These are phyloP conservation scores for Blastobotrys chiropterorum DNA, from an alignment of 805 yeast genomes.

Conservation along the genomic window DNA sequence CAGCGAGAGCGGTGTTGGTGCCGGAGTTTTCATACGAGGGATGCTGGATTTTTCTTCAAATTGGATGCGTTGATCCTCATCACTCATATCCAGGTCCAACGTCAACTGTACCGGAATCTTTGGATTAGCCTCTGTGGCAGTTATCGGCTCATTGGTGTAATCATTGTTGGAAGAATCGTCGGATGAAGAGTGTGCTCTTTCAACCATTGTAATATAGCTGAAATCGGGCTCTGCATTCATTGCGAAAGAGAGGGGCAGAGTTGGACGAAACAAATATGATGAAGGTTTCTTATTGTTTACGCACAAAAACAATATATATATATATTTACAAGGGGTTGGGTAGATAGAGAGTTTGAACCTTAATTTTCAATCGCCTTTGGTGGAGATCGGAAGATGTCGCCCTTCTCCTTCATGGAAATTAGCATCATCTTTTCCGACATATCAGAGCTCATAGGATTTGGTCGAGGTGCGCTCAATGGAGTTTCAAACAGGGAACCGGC, in stretches of 20 bases:
- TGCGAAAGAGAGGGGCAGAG: neutral
- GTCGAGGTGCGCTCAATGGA: slow-evolving; percentile 29
- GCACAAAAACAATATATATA: neutral
- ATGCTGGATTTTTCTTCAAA: neutral
- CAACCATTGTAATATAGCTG: neutral
- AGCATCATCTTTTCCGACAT: slow-evolving; percentile 21
- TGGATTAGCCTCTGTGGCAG: neutral
- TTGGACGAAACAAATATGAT: neutral
- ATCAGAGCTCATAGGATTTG: slow-evolving; percentile 27
- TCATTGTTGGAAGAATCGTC: neutral
- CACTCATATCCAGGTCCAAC: neutral
- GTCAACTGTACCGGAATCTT: neutral
- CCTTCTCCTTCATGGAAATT: slow-evolving; percentile 32
- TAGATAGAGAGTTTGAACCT: neutral
- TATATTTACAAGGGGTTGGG: neutral
- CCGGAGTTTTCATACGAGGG: too few species aligned
- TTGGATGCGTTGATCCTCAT: neutral
- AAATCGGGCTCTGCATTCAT: neutral
- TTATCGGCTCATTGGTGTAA: neutral
- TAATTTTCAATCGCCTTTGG: slow-evolving; percentile 15
- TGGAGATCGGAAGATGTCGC: slow-evolving; percentile 32
- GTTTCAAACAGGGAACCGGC: slow-evolving; percentile 65
- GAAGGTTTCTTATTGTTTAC: too few species aligned
- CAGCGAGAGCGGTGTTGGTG: too few species aligned
- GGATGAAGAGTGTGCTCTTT: neutral